Evolutionary conservation across 169 alveolate species (phyloP).

Genomic region (Eimeria tenella): DNA sequence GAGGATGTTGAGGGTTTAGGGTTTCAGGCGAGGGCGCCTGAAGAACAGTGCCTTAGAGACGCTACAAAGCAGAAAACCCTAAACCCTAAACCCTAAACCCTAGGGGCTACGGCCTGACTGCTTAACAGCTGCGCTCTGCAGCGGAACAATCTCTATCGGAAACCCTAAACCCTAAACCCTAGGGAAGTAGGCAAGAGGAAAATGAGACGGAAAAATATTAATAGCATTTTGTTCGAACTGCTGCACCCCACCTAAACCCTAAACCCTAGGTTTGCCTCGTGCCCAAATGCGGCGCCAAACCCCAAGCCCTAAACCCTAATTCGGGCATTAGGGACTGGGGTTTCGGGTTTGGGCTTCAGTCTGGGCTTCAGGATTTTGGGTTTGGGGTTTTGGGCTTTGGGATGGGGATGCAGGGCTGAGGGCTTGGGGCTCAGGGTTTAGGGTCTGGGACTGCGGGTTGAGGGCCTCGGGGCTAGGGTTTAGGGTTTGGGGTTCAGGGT

Average conservation of each 20-base stretch:
- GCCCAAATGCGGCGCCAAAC: constrained; percentile 6
- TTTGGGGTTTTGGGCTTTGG: not conserved
- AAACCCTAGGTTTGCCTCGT: constrained; percentile 12
- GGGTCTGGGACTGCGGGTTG: not conserved
- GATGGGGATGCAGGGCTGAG: no score
- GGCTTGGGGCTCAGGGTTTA: not conserved
- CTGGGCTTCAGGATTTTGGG: not conserved
- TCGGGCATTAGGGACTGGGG: not conserved
- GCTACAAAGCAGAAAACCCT: not conserved
- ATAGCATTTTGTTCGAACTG: not conserved
- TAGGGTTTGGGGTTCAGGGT: constrained; percentile 8
- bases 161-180: constrained; percentile 2
- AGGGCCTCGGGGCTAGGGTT: not conserved
- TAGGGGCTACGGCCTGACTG: not conserved
- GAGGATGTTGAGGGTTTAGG: not conserved
- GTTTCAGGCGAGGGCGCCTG: not conserved
- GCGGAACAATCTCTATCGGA: not conserved
- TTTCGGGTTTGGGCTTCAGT: constrained; percentile 12
- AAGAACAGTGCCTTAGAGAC: not conserved
- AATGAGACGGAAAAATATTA: not conserved
- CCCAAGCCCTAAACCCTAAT: constrained; percentile 6
- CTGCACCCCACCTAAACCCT: not conserved
- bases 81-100: constrained; percentile 41
- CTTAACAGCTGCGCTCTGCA: not conserved
- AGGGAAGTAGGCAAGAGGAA: not conserved